These are phyloP conservation scores for Mortierella hygrophila DNA, from an alignment of 192 early-diverging fungal species.

Conservation along the genomic window DNA sequence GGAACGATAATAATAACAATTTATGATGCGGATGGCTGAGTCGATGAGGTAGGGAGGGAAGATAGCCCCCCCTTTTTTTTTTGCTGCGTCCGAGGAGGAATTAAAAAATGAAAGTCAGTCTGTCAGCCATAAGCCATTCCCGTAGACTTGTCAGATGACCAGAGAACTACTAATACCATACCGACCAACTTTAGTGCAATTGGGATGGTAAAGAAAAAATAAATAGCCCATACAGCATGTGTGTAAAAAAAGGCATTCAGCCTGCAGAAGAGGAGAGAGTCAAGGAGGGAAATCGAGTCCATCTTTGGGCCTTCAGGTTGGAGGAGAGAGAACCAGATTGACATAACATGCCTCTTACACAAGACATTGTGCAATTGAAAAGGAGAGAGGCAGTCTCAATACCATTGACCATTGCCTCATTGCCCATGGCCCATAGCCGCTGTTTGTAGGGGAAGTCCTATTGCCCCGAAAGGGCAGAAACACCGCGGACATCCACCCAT, in stretches of 20 bases:
- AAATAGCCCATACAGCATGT: background rate
- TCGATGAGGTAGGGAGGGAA: background rate
- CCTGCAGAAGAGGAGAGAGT: background rate
- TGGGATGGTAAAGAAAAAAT: background rate
- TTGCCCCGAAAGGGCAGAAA: background rate
- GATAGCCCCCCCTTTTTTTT: background rate
- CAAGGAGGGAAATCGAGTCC: background rate
- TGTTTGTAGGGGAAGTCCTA: background rate
- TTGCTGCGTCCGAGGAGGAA: slow-evolving; percentile 5
- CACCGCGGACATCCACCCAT: background rate
- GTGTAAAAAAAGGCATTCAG: background rate
- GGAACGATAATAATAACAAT: background rate
- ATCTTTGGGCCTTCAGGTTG: background rate
- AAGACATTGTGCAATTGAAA: background rate
- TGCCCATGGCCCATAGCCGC: background rate
- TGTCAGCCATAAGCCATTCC: background rate
- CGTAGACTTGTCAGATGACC: background rate
- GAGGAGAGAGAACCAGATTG: background rate
- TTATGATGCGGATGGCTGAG: background rate
- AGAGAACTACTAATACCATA: background rate
- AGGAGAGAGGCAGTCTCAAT: background rate
- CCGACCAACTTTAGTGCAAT: background rate
- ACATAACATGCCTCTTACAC: background rate
- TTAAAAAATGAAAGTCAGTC: background rate
- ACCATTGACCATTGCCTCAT: background rate